These are phyloP conservation scores for Onygena corvina DNA, from an alignment of 2,329 filamentous ascomycete species.

Conservation along the genomic window DNA sequence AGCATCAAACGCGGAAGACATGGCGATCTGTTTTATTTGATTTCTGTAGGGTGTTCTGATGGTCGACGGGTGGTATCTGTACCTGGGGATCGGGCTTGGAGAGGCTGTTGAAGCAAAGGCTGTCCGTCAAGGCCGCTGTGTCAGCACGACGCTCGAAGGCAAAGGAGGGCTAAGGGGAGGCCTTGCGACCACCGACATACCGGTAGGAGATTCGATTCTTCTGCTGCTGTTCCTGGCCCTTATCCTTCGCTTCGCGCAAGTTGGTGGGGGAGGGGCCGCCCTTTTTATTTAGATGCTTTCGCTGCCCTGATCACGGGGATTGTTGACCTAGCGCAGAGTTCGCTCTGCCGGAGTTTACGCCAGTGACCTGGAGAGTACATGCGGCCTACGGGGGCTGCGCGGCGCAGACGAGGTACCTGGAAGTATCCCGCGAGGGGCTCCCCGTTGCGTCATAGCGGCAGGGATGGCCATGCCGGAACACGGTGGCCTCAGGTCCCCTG, in stretches of 20 bases:
- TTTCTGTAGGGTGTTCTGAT: background rate
- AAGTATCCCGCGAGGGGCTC: constrained; percentile 1
- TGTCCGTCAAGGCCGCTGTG: background rate
- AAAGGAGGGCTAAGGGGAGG: too few species aligned
- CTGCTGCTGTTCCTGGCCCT: background rate
- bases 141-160: background rate
- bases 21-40: background rate
- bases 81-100: background rate
- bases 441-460: constrained; percentile 1
- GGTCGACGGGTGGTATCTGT: background rate
- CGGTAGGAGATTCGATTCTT: background rate
- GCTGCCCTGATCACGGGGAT: background rate
- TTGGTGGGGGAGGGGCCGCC: background rate
- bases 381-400: too few species aligned
- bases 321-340: background rate
- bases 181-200: background rate
- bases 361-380: background rate
- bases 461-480: background rate
- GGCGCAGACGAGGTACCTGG: background rate
- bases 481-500: constrained; percentile 6
- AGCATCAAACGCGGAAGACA: constrained; percentile 20
- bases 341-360: background rate
- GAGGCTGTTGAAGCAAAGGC: background rate
- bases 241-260: background rate
- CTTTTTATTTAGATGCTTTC: constrained; percentile 1